These are phyloP conservation scores for Pisolithus marmoratus DNA, from an alignment of 768 basidiomycete genomes.

Conservation along the genomic window DNA sequence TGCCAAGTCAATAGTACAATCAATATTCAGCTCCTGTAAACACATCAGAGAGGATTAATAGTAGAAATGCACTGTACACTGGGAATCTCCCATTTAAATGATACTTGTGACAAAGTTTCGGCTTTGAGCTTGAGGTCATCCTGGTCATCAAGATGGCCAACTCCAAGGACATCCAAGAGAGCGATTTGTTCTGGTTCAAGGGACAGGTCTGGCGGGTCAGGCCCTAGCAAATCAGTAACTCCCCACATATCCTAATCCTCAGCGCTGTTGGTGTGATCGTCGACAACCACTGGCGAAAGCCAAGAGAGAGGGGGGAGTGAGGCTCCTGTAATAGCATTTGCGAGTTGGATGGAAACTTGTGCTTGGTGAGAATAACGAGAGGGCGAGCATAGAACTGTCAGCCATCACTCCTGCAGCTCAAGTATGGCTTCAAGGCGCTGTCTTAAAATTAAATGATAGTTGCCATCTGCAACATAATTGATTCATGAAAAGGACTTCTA, in stretches of 20 bases:
- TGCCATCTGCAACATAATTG: neutral
- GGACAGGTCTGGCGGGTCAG: neutral
- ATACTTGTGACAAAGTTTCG: neutral
- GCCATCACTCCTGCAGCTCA: constrained; percentile 14
- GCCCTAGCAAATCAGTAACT: neutral
- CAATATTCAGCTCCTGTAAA: neutral
- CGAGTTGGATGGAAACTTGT: constrained; percentile 1
- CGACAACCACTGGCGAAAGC: neutral
- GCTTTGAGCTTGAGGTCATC: neutral
- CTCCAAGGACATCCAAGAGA: neutral
- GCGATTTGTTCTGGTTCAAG: neutral
- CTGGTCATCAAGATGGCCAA: neutral
- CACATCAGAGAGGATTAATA: neutral
- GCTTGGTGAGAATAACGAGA: constrained; percentile 8
- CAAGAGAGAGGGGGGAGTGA: neutral
- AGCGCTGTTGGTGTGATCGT: neutral
- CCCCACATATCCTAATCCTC: neutral
- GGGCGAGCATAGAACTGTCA: constrained; percentile 9
- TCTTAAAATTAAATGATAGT: neutral
- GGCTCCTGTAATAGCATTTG: neutral
- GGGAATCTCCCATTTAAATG: neutral
- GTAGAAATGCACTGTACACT: neutral
- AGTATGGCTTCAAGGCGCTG: constrained; percentile 7
- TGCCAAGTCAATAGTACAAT: neutral
- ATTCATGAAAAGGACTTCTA: neutral